Evolutionary conservation across 208 protist species (phyloP).

Genomic region (Wallacemonas sp.): DNA sequence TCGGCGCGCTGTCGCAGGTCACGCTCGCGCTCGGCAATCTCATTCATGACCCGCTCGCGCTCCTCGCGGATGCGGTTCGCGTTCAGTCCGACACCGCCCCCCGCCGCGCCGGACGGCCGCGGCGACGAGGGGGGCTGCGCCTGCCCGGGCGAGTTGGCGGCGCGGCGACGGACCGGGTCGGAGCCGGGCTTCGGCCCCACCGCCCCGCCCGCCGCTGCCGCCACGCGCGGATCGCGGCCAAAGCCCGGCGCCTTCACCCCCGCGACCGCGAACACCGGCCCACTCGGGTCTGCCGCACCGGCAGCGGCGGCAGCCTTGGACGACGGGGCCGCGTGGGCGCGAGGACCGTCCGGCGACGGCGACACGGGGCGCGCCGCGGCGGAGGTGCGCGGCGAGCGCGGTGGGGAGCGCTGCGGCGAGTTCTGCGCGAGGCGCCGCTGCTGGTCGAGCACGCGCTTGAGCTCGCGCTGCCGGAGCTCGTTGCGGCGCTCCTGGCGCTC

Average conservation of each 20-base stretch:
- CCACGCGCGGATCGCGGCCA: constrained; percentile 32
- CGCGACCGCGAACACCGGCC: background rate
- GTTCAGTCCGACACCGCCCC: background rate
- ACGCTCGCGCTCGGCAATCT: constrained; percentile 7
- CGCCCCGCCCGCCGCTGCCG: background rate
- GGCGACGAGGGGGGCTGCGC: no score
- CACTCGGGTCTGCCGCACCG: background rate
- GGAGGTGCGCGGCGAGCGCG: constrained; percentile 6
- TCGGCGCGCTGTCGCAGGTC: constrained; percentile 5
- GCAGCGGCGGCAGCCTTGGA: background rate
- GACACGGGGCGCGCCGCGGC: background rate
- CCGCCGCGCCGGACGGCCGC: no score
- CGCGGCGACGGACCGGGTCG: background rate
- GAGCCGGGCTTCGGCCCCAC: background rate
- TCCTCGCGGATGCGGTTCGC: constrained; percentile 11
- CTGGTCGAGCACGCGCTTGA: constrained; percentile 67
- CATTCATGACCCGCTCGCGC: constrained; percentile 7
- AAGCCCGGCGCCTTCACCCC: constrained; percentile 18
- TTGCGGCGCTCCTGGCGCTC: constrained; percentile 54
- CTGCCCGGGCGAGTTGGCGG: constrained; percentile 1
- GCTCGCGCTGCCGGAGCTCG: constrained; percentile 58
- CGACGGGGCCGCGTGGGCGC: background rate
- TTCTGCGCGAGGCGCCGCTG: constrained; percentile 37
- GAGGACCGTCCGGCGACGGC: background rate
- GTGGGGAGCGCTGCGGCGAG: constrained; percentile 2